Conservation (phyloP, 257 asterid genomes). For the Solanum pennellii region DNA sequence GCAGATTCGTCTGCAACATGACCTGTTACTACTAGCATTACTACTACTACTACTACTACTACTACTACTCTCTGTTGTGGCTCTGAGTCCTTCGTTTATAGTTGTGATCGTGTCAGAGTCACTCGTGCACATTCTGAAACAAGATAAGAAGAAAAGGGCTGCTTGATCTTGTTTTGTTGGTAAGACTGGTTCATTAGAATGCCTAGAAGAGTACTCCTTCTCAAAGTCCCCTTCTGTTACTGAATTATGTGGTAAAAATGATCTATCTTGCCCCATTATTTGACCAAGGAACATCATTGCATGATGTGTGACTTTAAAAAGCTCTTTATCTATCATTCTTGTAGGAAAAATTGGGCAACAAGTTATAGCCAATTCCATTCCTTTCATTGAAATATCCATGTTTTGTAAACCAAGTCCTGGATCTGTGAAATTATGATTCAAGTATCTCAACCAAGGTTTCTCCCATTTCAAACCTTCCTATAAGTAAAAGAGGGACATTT, state of each 20-base stretch:
- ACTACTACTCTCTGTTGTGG: background rate
- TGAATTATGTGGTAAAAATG: constrained; percentile 15
- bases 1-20: background rate
- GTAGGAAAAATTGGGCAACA: constrained; percentile 14
- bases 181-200: constrained; percentile 7
- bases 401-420: constrained; percentile 26
- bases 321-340: constrained; percentile 15
- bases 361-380: constrained; percentile 43
- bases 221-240: background rate
- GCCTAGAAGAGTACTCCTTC: constrained; percentile 1
- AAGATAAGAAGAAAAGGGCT: constrained; percentile 40
- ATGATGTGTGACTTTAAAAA: constrained; percentile 5
- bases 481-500: background rate
- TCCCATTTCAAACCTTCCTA: constrained; percentile 71
- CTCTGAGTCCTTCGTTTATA: background rate
- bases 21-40: background rate
- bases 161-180: constrained; percentile 15
- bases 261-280: constrained; percentile 23
- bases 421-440: background rate
- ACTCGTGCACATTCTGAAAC: constrained; percentile 24
- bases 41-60: background rate
- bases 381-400: constrained; percentile 42
- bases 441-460: constrained; percentile 31
- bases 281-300: constrained; percentile 16
- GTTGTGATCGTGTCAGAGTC: background rate